Base-by-base conservation (phyloP, 2,329 filamentous ascomycete species). In the Aspergillus fumigatiaffinis region DNA sequence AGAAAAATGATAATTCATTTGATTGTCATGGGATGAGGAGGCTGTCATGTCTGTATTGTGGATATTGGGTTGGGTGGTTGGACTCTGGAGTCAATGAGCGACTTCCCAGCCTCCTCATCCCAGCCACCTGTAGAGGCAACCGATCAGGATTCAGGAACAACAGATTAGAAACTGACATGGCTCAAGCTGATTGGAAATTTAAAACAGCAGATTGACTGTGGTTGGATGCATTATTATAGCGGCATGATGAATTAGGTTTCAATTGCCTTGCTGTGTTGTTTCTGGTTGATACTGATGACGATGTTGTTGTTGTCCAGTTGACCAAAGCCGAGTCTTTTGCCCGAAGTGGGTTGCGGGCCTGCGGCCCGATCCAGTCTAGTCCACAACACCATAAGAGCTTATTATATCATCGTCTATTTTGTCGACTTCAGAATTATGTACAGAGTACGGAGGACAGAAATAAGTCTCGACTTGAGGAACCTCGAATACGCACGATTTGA, bases 101-200 rank as follows among this genome's bases (percentile, higher is more conserved):
- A 25, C 29, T 29, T 52, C 51, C 60, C 61, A 63, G 60, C 60
- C 62, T 52, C 60, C 58, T 55, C 59, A 32, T 53, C 56, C 60
- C 60, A 63, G 60, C 60, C 60, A 62, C 61, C 61, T 51, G 50
- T 21, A 48, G n/a, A 35, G n/a, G n/a, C 32, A 42, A 41, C 23
- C 51, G 57, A 53, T 48, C 50, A 54, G 44, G 21, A 47, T 26
- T 48, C 50, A 54, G 44, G 44, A 47, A 47, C 21, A 59, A 50
- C 28, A 6, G 47, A 51, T 50, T 51, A n/a, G n/a, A 47, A 56
- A 49, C 14, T 50, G 35, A 64, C 55, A 59, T 63, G 57, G 50
- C 48, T 48, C 3, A 9, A 35, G 10, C 20, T 57, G 41, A 64
- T 59, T 64, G 54, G 60, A 25, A 23, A 25, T 17, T 12, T 25